Evolutionary conservation across 1,139 yeast genomes (phyloP).

Genomic region (Yamadazyma jaroonii): DNA sequence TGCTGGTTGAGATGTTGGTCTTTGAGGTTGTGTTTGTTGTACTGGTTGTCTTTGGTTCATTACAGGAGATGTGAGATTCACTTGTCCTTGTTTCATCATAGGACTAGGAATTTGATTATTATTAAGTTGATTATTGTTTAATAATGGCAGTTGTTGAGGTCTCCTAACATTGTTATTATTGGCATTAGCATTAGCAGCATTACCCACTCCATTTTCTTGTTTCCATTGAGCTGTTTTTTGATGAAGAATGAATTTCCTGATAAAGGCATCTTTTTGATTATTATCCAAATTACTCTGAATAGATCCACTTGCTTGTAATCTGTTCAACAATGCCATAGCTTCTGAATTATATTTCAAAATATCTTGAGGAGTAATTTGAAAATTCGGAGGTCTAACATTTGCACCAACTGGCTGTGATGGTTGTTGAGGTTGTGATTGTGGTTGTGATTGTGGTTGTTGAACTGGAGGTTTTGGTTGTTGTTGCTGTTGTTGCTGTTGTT

Average conservation of each 20-base stretch:
- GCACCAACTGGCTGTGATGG: slow-evolving; percentile 5
- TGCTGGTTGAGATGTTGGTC: slow-evolving; percentile 5
- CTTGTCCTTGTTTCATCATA: slow-evolving; percentile 13
- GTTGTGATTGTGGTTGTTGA: slow-evolving; percentile 9
- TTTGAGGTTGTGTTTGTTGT: slow-evolving; percentile 9
- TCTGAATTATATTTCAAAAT: slow-evolving; percentile 39
- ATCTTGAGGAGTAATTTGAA: slow-evolving; percentile 42
- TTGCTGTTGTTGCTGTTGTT: slow-evolving; percentile 22
- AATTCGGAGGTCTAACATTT: slow-evolving; percentile 31
- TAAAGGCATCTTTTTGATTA: slow-evolving; percentile 37
- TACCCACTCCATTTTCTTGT: slow-evolving; percentile 25
- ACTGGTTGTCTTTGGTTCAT: slow-evolving; percentile 12
- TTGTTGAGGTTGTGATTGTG: slow-evolving; percentile 10
- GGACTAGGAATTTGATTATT: slow-evolving; percentile 12
- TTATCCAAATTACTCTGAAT: slow-evolving; percentile 30
- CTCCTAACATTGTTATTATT: slow-evolving; percentile 10
- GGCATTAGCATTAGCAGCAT: not conserved
- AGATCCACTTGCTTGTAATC: slow-evolving; percentile 40
- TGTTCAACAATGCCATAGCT: slow-evolving; percentile 36
- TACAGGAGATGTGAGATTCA: slow-evolving; percentile 11
- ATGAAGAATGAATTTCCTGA: slow-evolving; percentile 39
- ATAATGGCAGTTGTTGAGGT: slow-evolving; percentile 19
- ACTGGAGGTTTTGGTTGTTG: slow-evolving; percentile 16
- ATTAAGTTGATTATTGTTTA: slow-evolving; percentile 13
- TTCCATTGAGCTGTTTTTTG: slow-evolving; percentile 43